Evolutionary conservation across 1,284 basidiomycete species (phyloP).

Genomic region (Apiotrichum brassicae): DNA sequence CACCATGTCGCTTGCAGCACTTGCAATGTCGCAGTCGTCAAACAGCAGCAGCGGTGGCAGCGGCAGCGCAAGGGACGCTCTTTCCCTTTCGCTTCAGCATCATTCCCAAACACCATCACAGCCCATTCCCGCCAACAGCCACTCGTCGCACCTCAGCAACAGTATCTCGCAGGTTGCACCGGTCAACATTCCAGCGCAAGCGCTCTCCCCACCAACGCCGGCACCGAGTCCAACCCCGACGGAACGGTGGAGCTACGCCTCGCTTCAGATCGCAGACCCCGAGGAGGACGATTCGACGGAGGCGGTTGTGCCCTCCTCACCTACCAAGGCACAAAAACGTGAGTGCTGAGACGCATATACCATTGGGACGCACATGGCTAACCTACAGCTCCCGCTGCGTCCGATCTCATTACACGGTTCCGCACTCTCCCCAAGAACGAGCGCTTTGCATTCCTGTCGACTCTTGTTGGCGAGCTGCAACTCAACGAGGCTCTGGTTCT

Average conservation of each 20-base stretch:
- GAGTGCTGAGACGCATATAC: too few relatives aligned
- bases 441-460: slow-evolving; percentile 58
- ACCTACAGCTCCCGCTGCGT: neutral
- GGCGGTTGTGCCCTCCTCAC: too few relatives aligned
- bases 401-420: slow-evolving; percentile 24
- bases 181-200: slow-evolving; percentile 18
- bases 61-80: too few relatives aligned
- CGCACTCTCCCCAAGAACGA: slow-evolving; percentile 19
- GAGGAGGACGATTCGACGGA: neutral
- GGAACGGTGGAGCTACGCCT: slow-evolving; percentile 11
- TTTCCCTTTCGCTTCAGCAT: neutral
- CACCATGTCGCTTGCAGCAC: neutral
- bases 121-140: neutral
- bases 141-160: neutral
- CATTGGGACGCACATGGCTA: too few relatives aligned
- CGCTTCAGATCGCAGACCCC: slow-evolving; percentile 2
- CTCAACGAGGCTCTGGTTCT: slow-evolving; percentile 73
- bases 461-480: slow-evolving; percentile 60
- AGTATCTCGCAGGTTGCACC: slow-evolving; percentile 6
- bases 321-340: too few relatives aligned
- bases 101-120: neutral
- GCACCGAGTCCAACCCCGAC: slow-evolving; percentile 18
- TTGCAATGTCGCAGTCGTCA: neutral
- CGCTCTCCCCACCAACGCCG: slow-evolving; percentile 17
- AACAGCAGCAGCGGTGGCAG: too few relatives aligned